These are phyloP conservation scores for Mycena amicta DNA, from an alignment of 768 basidiomycete species.

Conservation along the genomic window DNA sequence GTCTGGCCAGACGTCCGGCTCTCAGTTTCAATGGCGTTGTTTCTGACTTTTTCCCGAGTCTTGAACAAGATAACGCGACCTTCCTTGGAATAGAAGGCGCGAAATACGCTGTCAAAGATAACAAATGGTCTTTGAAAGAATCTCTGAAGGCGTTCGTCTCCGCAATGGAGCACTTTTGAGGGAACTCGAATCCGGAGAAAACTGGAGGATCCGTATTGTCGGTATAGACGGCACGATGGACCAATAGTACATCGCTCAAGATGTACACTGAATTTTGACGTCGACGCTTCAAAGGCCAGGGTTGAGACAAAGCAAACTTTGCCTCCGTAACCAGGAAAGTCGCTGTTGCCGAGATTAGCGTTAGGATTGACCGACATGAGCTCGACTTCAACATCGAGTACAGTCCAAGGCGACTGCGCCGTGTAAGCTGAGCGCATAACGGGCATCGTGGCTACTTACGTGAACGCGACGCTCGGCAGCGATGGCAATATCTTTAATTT, in stretches of 20 bases:
- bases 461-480: conserved; percentile 12
- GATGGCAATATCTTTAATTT: background rate
- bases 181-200: conserved; percentile 55
- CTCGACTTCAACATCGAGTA: conserved; percentile 59
- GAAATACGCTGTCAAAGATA: conserved; percentile 55
- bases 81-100: conserved; percentile 66
- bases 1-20: conserved; percentile 24
- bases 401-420: conserved; percentile 59
- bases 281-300: background rate
- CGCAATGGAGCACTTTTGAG: conserved; percentile 30
- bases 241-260: conserved; percentile 54
- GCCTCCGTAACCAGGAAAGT: conserved; percentile 53
- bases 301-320: conserved; percentile 35
- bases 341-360: conserved; percentile 47
- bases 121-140: conserved; percentile 56
- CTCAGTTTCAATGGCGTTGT: conserved; percentile 16
- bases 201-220: conserved; percentile 63
- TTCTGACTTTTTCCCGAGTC: conserved; percentile 47
- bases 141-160: conserved; percentile 32
- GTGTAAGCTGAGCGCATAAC: background rate
- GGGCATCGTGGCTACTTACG: conserved; percentile 22
- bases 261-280: conserved; percentile 26
- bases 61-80: conserved; percentile 54
- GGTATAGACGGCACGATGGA: conserved; percentile 56
- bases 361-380: conserved; percentile 34